Percentiles rank a stretch among this genome's conserved stretches.
These are phyloP conservation scores for Dactylellina cionopaga DNA, from an alignment of 2,329 filamentous ascomycete species.

Conservation along the genomic window DNA sequence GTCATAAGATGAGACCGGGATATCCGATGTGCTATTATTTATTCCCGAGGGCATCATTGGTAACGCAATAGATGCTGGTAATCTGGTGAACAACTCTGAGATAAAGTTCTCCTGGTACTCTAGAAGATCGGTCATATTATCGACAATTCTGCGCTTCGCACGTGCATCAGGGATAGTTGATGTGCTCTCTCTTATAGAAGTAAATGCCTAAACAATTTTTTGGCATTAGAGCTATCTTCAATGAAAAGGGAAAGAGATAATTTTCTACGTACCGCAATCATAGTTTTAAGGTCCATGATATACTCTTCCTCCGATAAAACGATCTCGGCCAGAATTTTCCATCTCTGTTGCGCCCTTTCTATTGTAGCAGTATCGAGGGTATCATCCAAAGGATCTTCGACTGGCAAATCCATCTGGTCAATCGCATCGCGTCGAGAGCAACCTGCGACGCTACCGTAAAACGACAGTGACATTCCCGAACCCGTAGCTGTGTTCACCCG, in stretches of 20 bases:
- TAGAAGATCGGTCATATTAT: slow-evolving; percentile 50
- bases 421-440: slow-evolving; percentile 28
- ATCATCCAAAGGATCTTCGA: slow-evolving; percentile 28
- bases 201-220: slow-evolving; percentile 17
- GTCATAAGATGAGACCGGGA: slow-evolving; percentile 25
- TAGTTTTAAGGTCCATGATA: slow-evolving; percentile 50
- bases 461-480: slow-evolving; percentile 44
- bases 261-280: slow-evolving; percentile 36
- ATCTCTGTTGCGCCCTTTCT: slow-evolving; percentile 43
- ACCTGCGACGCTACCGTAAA: slow-evolving; percentile 41
- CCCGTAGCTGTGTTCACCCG: slow-evolving; percentile 44
- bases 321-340: slow-evolving; percentile 50
- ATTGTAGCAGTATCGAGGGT: slow-evolving; percentile 43
- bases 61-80: slow-evolving; percentile 46
- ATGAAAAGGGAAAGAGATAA: not conserved
- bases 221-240: slow-evolving; percentile 6
- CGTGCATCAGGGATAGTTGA: slow-evolving; percentile 11
- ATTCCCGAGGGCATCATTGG: slow-evolving; percentile 7
- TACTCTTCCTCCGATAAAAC: slow-evolving; percentile 47
- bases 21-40: slow-evolving; percentile 13
- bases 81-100: slow-evolving; percentile 44
- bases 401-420: slow-evolving; percentile 18
- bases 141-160: slow-evolving; percentile 45
- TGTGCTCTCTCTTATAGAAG: slow-evolving; percentile 22
- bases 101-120: slow-evolving; percentile 47